Evolutionary conservation across 768 basidiomycete species (phyloP).

Genomic region (Suillus spraguei): DNA sequence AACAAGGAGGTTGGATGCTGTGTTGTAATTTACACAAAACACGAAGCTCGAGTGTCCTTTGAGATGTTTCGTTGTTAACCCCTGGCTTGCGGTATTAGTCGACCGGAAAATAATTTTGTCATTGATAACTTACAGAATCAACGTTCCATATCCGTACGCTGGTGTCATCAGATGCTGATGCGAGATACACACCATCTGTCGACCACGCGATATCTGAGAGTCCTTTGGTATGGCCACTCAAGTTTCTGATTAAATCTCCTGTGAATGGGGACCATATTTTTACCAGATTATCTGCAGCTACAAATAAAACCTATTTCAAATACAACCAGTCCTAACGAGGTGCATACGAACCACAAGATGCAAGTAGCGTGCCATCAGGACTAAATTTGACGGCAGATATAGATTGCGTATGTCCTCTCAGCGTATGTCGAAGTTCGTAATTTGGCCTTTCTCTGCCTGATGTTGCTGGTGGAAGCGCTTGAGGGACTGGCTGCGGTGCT

Average conservation of each 20-base stretch:
- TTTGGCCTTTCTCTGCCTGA: conserved; percentile 48
- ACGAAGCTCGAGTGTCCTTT: conserved; percentile 87
- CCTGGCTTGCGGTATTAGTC: conserved; percentile 41
- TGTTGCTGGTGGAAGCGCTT: conserved; percentile 40
- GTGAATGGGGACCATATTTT: conserved; percentile 87
- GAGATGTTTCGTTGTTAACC: conserved; percentile 68
- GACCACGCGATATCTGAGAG: conserved; percentile 92
- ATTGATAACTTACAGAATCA: conserved; percentile 58
- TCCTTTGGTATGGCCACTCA: conserved; percentile 78
- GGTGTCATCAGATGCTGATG: conserved; percentile 91
- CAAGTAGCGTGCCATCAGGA: conserved; percentile 81
- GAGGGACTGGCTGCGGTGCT: conserved; percentile 31
- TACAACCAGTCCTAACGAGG: conserved; percentile 3
- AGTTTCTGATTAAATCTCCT: conserved; percentile 73
- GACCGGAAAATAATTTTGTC: not conserved
- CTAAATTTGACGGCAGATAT: conserved; percentile 93
- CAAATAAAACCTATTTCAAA: not conserved
- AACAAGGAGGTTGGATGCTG: conserved; percentile 83
- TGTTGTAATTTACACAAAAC: conserved; percentile 92
- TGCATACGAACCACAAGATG: conserved; percentile 75
- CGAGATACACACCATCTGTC: conserved; percentile 76
- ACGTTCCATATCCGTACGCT: conserved; percentile 90
- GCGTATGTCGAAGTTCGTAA: conserved; percentile 66
- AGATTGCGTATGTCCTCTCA: conserved; percentile 78
- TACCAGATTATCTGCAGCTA: conserved; percentile 76